Conservation (phyloP, 495 filamentous ascomycete species). For the Sporormia fimetaria region DNA sequence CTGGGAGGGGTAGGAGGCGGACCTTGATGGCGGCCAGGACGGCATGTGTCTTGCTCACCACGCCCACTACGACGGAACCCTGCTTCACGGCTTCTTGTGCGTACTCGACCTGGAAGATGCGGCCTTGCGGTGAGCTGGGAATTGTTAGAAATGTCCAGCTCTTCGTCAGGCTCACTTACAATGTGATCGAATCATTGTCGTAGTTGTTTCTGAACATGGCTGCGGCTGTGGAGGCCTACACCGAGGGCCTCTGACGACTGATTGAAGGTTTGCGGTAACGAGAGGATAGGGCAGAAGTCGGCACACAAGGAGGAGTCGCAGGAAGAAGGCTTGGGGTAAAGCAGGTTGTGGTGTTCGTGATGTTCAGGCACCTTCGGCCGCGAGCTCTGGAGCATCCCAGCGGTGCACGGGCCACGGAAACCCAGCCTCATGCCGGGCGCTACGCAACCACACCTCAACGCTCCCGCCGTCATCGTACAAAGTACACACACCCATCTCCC, state of each 20-base stretch:
- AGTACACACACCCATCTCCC: not conserved
- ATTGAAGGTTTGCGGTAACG: not conserved
- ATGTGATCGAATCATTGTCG: conserved; percentile 99
- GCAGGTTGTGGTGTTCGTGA: not conserved
- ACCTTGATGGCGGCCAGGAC: conserved; percentile 97
- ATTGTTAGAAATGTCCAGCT: conserved; percentile 14
- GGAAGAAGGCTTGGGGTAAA: not conserved
- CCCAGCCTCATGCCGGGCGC: conserved; percentile 17
- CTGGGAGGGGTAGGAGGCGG: conserved; percentile 15
- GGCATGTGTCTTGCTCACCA: conserved; percentile 94
- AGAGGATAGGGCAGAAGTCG: not conserved
- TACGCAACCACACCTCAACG: conserved; percentile 15
- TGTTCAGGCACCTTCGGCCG: conserved; percentile 7
- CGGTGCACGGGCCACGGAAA: not conserved
- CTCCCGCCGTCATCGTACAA: not conserved
- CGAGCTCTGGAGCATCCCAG: conserved; percentile 4
- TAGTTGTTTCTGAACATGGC: conserved; percentile 99
- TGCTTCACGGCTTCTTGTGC: conserved; percentile 98
- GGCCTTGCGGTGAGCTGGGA: conserved; percentile 90
- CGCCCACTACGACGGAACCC: conserved; percentile 91
- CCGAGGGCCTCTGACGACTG: too few relatives aligned
- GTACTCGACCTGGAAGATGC: conserved; percentile 99
- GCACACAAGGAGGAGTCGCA: not conserved
- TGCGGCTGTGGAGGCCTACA: conserved; percentile 8
- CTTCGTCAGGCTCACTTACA: conserved; percentile 47